Conservation (phyloP, 352 stramenopile species). For the Phytophthora pseudosyringae region DNA sequence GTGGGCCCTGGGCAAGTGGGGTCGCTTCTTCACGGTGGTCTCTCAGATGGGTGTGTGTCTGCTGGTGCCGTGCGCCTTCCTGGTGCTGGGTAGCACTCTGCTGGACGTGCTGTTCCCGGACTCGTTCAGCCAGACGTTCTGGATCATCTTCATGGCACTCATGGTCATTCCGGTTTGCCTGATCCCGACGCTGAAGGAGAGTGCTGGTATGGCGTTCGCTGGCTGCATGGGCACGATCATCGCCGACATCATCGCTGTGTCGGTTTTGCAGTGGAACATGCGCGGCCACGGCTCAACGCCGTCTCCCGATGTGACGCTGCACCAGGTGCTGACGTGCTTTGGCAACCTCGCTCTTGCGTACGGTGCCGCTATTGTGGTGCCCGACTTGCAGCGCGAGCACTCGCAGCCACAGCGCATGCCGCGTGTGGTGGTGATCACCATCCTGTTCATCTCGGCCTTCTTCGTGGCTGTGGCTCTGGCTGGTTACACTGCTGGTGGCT, state of each 20-base stretch:
- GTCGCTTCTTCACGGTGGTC: conserved; percentile 50
- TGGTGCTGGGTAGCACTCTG: conserved; percentile 54
- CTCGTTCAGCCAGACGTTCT: conserved; percentile 44
- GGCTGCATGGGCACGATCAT: conserved; percentile 56
- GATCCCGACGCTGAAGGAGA: conserved; percentile 60
- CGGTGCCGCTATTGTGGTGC: conserved; percentile 59
- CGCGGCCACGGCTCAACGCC: conserved; percentile 42
- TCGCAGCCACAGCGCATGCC: conserved; percentile 32
- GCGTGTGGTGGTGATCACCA: conserved; percentile 56
- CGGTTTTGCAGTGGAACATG: conserved; percentile 55
- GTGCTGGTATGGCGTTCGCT: conserved; percentile 49
- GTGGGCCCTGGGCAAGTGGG: conserved; percentile 22
- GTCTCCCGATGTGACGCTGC: too few species aligned
- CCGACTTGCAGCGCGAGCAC: conserved; percentile 57
- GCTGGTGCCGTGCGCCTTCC: conserved; percentile 49
- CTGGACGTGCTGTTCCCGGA: conserved; percentile 55
- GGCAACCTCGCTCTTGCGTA: conserved; percentile 61
- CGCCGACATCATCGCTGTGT: conserved; percentile 48
- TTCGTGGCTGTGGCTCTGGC: conserved; percentile 49
- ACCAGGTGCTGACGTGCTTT: conserved; percentile 55
- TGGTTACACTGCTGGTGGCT: conserved; percentile 54
- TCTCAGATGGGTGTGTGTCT: conserved; percentile 54
- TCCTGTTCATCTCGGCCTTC: conserved; percentile 53
- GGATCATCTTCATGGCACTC: conserved; percentile 55
- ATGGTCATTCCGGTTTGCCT: conserved; percentile 32